Conservation (phyloP, 2,329 filamentous ascomycete genomes). For the Chalara sp. region DNA sequence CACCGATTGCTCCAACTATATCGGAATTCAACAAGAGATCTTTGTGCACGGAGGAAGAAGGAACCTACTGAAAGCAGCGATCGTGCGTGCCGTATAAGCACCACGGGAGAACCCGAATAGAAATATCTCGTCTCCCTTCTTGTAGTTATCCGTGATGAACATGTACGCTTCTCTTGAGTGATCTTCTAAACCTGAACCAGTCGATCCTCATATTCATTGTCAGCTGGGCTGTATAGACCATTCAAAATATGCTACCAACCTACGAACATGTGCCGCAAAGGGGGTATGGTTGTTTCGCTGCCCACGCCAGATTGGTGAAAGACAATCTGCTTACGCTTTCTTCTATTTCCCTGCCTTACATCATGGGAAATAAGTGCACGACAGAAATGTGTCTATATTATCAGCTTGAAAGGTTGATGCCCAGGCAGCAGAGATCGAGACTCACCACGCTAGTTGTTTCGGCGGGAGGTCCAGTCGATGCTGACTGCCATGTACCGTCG, state of each 20-base stretch:
- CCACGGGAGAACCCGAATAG: slow-evolving; percentile 35
- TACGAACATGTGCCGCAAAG: too few relatives aligned
- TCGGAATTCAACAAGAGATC: background rate
- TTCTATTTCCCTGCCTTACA: background rate
- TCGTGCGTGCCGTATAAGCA: slow-evolving; percentile 34
- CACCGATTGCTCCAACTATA: background rate
- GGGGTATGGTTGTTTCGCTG: too few relatives aligned
- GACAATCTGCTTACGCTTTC: slow-evolving; percentile 36
- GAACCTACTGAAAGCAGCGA: slow-evolving; percentile 19
- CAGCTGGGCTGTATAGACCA: too few relatives aligned
- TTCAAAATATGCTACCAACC: too few relatives aligned
- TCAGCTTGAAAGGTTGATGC: too few relatives aligned
- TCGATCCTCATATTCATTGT: slow-evolving; percentile 33
- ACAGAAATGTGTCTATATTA: background rate
- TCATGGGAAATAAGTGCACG: background rate
- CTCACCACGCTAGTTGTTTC: background rate
- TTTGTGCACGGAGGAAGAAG: background rate
- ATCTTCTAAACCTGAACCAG: slow-evolving; percentile 44
- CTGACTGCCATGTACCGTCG: background rate
- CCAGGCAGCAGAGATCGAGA: background rate
- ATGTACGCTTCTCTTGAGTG: slow-evolving; percentile 42
- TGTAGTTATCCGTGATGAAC: slow-evolving; percentile 35
- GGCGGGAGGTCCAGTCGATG: background rate
- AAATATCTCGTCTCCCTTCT: slow-evolving; percentile 33
- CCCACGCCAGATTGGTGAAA: slow-evolving; percentile 11